Evolutionary conservation across 2,329 filamentous ascomycete genomes (phyloP).

Genomic region (Penicillium sp.): DNA sequence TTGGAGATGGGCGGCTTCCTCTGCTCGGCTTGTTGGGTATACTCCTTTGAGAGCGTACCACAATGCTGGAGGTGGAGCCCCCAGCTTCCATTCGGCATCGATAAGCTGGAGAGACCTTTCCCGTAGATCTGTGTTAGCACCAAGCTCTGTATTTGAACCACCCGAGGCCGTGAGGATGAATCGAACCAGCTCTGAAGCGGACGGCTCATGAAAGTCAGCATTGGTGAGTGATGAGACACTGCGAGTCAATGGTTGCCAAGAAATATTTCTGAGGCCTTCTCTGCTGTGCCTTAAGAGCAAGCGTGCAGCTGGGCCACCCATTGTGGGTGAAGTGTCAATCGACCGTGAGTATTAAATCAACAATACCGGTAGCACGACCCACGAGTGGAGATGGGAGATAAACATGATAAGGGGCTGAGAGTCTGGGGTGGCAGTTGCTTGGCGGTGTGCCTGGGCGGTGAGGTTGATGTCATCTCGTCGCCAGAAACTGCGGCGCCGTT

Average conservation of each 20-base stretch:
- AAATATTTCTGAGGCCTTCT: not conserved
- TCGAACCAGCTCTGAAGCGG: constrained; percentile 32
- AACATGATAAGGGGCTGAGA: constrained; percentile 15
- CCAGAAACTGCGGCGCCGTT: constrained; percentile 13
- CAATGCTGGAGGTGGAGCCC: constrained; percentile 18
- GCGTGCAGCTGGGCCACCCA: constrained; percentile 7
- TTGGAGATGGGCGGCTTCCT: constrained; percentile 5
- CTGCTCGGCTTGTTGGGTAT: not conserved
- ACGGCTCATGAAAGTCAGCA: constrained; percentile 12
- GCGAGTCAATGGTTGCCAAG: too few relatives aligned
- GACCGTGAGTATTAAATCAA: not conserved
- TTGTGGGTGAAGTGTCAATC: constrained; percentile 7
- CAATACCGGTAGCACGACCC: constrained; percentile 13
- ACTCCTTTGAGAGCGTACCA: constrained; percentile 23
- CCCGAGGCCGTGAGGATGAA: constrained; percentile 29
- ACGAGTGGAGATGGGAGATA: constrained; percentile 26
- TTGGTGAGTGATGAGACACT: not conserved
- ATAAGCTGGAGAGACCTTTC: constrained; percentile 22
- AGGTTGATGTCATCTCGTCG: constrained; percentile 14
- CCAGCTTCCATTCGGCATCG: constrained; percentile 21
- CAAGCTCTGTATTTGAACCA: not conserved
- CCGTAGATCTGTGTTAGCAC: constrained; percentile 11
- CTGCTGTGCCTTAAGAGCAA: constrained; percentile 1
- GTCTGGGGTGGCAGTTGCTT: constrained; percentile 23
- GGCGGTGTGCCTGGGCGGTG: constrained; percentile 18